Conservation (phyloP, 2,329 filamentous ascomycete genomes). For the Trichoderma afroharzianum region DNA sequence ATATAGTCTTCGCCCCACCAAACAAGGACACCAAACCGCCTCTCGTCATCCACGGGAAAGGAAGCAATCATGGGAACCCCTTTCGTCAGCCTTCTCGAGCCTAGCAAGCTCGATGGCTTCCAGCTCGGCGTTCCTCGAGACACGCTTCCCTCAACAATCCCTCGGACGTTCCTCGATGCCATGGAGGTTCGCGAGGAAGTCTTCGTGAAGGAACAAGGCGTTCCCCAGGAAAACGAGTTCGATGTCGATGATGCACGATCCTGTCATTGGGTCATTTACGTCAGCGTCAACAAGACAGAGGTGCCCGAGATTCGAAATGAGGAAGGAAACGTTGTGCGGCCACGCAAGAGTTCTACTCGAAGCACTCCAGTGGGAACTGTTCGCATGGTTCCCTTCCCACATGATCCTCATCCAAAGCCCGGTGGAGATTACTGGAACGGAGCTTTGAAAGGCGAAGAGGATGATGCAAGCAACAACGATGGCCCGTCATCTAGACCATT, state of each 20-base stretch:
- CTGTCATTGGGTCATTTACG: slow-evolving; percentile 88
- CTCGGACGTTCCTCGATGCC: slow-evolving; percentile 57
- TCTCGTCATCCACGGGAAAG: background rate
- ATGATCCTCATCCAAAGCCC: slow-evolving; percentile 58
- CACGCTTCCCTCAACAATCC: slow-evolving; percentile 45
- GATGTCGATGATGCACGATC: slow-evolving; percentile 75
- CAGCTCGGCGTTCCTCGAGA: slow-evolving; percentile 37
- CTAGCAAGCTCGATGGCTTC: slow-evolving; percentile 48
- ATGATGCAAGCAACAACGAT: background rate
- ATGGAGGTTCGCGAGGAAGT: slow-evolving; percentile 60
- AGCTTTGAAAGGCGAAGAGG: slow-evolving; percentile 31
- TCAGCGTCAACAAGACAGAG: slow-evolving; percentile 51
- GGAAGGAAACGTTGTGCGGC: slow-evolving; percentile 38
- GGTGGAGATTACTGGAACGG: slow-evolving; percentile 49
- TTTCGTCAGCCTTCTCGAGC: slow-evolving; percentile 47
- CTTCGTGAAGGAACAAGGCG: slow-evolving; percentile 57
- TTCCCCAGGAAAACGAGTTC: slow-evolving; percentile 65
- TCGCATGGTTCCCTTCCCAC: slow-evolving; percentile 77
- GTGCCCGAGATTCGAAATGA: slow-evolving; percentile 43
- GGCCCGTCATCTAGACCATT: slow-evolving; percentile 21
- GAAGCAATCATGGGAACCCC: slow-evolving; percentile 44
- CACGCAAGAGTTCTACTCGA: slow-evolving; percentile 43
- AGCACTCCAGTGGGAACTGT: slow-evolving; percentile 65
- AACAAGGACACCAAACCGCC: background rate
- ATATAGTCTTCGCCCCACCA: background rate